Conservation (phyloP, 768 basidiomycete species). For the Kwoniella newhampshirensis region DNA sequence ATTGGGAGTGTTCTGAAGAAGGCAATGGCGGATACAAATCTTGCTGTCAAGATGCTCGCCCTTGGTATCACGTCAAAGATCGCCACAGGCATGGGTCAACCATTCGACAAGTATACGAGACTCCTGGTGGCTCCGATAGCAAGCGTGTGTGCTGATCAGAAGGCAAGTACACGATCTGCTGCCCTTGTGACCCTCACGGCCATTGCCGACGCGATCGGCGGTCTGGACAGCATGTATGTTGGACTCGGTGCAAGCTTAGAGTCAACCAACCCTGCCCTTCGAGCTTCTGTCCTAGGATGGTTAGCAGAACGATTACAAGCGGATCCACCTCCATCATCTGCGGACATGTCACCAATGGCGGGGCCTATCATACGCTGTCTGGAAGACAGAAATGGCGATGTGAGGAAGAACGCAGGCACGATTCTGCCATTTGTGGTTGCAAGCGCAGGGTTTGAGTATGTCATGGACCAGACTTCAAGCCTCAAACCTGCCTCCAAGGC, state of each 20-base stretch:
- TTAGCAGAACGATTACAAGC: constrained; percentile 39
- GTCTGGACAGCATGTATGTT: constrained; percentile 75
- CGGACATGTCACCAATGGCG: constrained; percentile 70
- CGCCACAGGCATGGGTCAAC: constrained; percentile 89
- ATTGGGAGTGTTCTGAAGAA: constrained; percentile 84
- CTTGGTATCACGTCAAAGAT: constrained; percentile 87
- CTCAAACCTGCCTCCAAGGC: constrained; percentile 88
- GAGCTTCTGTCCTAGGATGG: constrained; percentile 58
- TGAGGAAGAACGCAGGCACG: constrained; percentile 84
- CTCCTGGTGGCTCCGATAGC: constrained; percentile 74
- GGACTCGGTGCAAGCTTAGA: constrained; percentile 80
- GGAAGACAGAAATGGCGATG: constrained; percentile 87
- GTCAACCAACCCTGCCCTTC: constrained; percentile 76
- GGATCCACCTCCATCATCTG: constrained; percentile 59
- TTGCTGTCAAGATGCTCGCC: constrained; percentile 84
- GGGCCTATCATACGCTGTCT: constrained; percentile 69
- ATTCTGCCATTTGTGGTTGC: constrained; percentile 73
- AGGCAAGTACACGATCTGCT: constrained; percentile 75
- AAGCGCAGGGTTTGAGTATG: constrained; percentile 74
- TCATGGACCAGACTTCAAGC: constrained; percentile 78
- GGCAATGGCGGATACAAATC: constrained; percentile 86
- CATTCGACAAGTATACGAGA: constrained; percentile 85
- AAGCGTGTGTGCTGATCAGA: constrained; percentile 87
- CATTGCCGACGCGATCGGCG: constrained; percentile 79
- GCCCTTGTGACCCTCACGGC: constrained; percentile 75